phyloP scores from a whole-genome alignment of 805 yeast genomes.

The Sugiyamaella valdiviana region DNA sequence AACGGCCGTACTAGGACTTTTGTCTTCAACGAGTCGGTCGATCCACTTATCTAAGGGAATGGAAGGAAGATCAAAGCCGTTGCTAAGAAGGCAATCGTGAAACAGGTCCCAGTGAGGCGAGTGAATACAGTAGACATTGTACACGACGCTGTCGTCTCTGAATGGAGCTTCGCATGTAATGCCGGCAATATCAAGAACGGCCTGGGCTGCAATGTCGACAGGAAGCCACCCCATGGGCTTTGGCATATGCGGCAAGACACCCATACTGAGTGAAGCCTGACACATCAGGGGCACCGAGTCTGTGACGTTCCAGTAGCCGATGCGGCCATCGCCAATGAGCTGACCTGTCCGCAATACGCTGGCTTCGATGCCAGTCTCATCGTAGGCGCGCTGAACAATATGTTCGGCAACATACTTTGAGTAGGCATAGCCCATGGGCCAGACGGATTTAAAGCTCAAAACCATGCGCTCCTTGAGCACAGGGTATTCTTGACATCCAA shows the following conservation, averaged over 20 bases:
- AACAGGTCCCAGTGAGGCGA: not conserved
- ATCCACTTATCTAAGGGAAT: not conserved
- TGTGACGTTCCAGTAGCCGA: not conserved
- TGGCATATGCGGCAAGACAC: not conserved
- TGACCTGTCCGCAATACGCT: not conserved
- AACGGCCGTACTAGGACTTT: not conserved
- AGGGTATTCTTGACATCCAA: not conserved
- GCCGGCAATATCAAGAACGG: not conserved
- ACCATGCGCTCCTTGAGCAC: not conserved
- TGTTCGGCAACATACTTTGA: not conserved
- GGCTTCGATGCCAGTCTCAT: not conserved
- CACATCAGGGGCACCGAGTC: not conserved
- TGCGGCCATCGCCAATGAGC: not conserved
- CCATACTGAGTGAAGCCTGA: not conserved
- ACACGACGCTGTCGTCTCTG: not conserved
- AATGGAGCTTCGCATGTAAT: not conserved
- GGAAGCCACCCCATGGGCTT: not conserved
- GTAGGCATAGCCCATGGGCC: not conserved
- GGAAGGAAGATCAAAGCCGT: not conserved
- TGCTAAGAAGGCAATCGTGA: not conserved
- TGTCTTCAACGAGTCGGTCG: not conserved
- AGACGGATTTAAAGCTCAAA: not conserved
- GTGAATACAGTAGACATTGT: not conserved
- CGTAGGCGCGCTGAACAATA: not conserved
- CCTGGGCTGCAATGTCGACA: not conserved